phyloP scores from a whole-genome alignment of 345 rosid genomes.

The Pugionium cornutum region DNA sequence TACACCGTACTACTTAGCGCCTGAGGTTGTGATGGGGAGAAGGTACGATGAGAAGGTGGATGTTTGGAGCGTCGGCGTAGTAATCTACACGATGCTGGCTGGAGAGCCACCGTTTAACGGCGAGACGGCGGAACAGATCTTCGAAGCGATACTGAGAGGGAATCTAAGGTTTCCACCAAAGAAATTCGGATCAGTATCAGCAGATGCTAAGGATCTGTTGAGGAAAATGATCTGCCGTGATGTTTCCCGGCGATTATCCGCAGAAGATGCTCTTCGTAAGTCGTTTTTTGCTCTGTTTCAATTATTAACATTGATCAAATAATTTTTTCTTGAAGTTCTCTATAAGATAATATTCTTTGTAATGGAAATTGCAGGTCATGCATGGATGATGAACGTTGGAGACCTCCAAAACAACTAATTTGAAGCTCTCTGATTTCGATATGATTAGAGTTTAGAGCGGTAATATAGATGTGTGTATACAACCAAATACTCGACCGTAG shows the following conservation, averaged over 20 bases:
- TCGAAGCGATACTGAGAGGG: slow-evolving; percentile 65
- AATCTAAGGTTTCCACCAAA: slow-evolving; percentile 67
- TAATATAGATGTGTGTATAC: slow-evolving; percentile 6
- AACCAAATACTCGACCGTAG: slow-evolving; percentile 6
- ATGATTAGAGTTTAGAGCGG: slow-evolving; percentile 15
- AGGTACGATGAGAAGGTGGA: slow-evolving; percentile 76
- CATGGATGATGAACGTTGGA: slow-evolving; percentile 39
- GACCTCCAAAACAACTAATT: slow-evolving; percentile 12
- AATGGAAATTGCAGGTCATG: slow-evolving; percentile 29
- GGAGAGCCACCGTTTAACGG: slow-evolving; percentile 80
- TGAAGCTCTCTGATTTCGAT: slow-evolving; percentile 9
- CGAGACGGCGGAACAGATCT: slow-evolving; percentile 64
- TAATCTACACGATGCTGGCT: slow-evolving; percentile 67
- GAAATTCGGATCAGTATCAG: slow-evolving; percentile 50
- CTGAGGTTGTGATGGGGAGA: slow-evolving; percentile 75
- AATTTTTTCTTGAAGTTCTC: background rate
- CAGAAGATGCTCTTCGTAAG: slow-evolving; percentile 79
- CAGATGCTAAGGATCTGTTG: slow-evolving; percentile 63
- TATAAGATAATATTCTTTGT: background rate
- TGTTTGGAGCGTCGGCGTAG: slow-evolving; percentile 83
- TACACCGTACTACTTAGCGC: slow-evolving; percentile 84
- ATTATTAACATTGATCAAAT: background rate
- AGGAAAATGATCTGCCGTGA: slow-evolving; percentile 82
- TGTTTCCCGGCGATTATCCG: slow-evolving; percentile 67
- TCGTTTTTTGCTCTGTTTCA: slow-evolving; percentile 17